Conservation (phyloP, 495 filamentous ascomycete genomes). For the Annulohypoxylon nitens region DNA sequence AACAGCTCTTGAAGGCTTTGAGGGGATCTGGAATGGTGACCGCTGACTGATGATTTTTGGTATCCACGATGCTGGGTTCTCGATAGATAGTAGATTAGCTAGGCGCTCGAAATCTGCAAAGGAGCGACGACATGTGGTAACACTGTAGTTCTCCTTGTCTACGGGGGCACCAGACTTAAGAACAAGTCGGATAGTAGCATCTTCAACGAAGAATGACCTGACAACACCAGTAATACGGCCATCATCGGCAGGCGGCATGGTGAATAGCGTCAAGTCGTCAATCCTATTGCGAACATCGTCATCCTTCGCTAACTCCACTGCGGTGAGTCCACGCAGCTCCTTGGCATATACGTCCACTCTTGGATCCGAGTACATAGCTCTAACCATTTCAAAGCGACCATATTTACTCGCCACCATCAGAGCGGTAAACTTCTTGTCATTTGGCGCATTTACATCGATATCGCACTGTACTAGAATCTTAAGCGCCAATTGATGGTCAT, state of each 20-base stretch:
- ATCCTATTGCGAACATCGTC: conserved; percentile 97
- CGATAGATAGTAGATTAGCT: conserved; percentile 84
- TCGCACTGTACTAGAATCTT: conserved; percentile 86
- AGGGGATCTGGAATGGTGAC: conserved; percentile 92
- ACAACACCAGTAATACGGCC: conserved; percentile 92
- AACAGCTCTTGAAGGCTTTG: conserved; percentile 87
- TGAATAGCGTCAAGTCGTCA: conserved; percentile 90
- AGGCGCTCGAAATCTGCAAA: conserved; percentile 92
- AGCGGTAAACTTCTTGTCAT: conserved; percentile 94
- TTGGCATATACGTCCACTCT: conserved; percentile 87
- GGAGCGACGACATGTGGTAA: conserved; percentile 94
- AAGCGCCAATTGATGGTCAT: conserved; percentile 80
- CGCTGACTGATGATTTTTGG: conserved; percentile 82
- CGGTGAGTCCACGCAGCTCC: conserved; percentile 90
- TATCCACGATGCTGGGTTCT: conserved; percentile 96
- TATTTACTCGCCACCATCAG: conserved; percentile 99
- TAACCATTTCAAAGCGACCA: conserved; percentile 91
- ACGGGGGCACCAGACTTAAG: conserved; percentile 90
- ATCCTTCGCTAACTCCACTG: conserved; percentile 97
- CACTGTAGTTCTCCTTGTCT: conserved; percentile 77
- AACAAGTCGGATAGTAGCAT: conserved; percentile 91
- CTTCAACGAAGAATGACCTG: conserved; percentile 97
- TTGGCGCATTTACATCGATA: conserved; percentile 92
- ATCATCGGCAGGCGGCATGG: conserved; percentile 75
- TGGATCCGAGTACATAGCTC: conserved; percentile 86